Evolutionary conservation across 2,329 filamentous ascomycete genomes (phyloP).

Genomic region (Trichothecium roseum): DNA sequence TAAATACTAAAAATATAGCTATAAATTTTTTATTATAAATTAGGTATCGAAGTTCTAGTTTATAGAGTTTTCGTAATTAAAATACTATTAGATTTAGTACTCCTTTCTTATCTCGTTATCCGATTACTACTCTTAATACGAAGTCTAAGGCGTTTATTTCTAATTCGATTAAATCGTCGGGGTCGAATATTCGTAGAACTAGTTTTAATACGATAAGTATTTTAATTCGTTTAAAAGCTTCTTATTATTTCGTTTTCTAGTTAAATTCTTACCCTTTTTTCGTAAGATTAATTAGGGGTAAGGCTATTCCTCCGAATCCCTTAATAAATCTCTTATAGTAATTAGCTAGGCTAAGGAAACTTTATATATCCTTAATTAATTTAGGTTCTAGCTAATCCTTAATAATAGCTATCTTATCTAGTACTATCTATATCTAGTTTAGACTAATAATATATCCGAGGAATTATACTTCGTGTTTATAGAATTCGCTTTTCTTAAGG

Average conservation of each 20-base stretch:
- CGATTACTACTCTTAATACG: background rate
- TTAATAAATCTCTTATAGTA: background rate
- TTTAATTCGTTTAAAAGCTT: too few species aligned
- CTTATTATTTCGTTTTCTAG: background rate
- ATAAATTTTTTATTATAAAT: background rate
- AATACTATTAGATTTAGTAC: conserved; percentile 1
- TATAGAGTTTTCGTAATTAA: conserved; percentile 1
- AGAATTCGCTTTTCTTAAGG: background rate
- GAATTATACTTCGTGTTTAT: background rate
- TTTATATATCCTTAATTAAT: background rate
- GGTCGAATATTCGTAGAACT: background rate
- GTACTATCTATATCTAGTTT: background rate
- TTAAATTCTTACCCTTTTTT: background rate
- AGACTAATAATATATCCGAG: background rate
- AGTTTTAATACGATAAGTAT: background rate
- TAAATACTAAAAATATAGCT: too few species aligned
- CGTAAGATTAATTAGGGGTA: background rate
- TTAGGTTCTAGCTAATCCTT: background rate
- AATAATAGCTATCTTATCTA: background rate
- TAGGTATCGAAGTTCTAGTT: too few species aligned
- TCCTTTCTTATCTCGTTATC: background rate
- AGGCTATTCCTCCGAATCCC: too few species aligned
- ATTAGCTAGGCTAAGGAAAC: background rate
- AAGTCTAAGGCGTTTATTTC: background rate
- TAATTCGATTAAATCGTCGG: background rate